Evolutionary conservation across 768 basidiomycete genomes (phyloP).

Genomic region (Tulasnella sp.): DNA sequence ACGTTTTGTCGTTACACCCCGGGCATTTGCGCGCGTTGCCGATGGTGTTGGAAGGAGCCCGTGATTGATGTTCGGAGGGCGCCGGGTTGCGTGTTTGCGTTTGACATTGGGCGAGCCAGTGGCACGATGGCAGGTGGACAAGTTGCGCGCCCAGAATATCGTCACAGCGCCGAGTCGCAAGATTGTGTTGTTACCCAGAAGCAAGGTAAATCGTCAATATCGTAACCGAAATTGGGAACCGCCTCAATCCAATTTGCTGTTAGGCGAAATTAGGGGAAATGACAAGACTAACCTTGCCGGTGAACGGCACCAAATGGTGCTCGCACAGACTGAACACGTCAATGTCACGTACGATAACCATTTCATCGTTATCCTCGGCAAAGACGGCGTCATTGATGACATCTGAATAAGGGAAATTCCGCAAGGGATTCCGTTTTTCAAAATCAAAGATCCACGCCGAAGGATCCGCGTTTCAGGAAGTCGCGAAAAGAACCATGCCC

Average conservation of each 20-base stretch:
- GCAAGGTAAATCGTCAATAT: not conserved
- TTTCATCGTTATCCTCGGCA: constrained; percentile 98
- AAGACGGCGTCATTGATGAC: constrained; percentile 99
- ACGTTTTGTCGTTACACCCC: not conserved
- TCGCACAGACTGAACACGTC: constrained; percentile 97
- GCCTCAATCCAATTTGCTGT: too few species aligned
- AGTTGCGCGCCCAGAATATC: not conserved
- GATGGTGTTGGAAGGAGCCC: not conserved
- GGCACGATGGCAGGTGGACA: not conserved
- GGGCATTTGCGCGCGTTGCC: not conserved
- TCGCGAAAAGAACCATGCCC: not conserved
- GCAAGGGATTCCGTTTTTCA: not conserved
- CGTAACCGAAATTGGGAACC: not conserved
- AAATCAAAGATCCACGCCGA: not conserved
- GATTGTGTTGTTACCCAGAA: not conserved
- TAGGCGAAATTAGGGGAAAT: not conserved
- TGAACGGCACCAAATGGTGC: constrained; percentile 97
- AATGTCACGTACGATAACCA: constrained; percentile 97
- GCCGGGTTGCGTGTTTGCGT: not conserved
- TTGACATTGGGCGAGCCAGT: not conserved
- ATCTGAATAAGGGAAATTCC: constrained; percentile 46
- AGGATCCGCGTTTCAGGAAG: not conserved
- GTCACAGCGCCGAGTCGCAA: constrained; percentile 3
- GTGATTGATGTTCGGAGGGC: not conserved
- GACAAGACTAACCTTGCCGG: constrained; percentile 71